Base-by-base conservation (phyloP, 352 stramenopile species). In the Phytophthora pistaciae region DNA sequence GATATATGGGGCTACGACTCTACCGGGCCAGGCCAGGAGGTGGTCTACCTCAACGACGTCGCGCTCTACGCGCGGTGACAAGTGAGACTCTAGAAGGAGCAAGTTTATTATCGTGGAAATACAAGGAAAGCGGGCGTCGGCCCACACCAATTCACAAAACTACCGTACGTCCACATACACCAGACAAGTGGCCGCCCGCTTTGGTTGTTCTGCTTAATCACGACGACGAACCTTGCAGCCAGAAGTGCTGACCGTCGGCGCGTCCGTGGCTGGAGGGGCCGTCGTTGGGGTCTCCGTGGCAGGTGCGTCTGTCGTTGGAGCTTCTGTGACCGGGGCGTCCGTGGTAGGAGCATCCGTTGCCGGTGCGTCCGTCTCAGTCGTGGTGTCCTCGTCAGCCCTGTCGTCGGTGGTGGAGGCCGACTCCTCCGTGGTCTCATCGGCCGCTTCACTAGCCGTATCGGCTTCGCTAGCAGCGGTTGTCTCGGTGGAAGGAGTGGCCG, bases 41-140 rank as follows among this genome's bases (percentile, higher is more conserved):
- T 87, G 11, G 84, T 93, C 16, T 94, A 94, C 46, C 65, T 94
- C 16, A 92, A 93, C 69, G 75, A 93, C 57, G 64, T 93, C 44
- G 75, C 55, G 5, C 69, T 91, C 2, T 87, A 79, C 50, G 58
- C 66, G 16, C 71, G 78, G 29, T 91, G 48, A 77, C 25, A 54
- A 33, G 36, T 27, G 3, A 66, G 58, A n/a, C 18, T 70, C 61
- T 66, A 70, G 38, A 48, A 31, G 29, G 59, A 66, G 67, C 55
- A 70, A 29, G 38, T 64, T 52, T 65, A 53, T 75, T 72, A 54
- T 11, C 52, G 36, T 55, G 18, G 56, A 13, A 55, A 55, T 60
- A 49, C 27, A n/a, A n/a, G 36, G 36, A 29, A 59, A 40, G 27
- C 33, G 20, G 33, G 13, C 38, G 53, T 21, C 16, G 21, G 13